Percentiles rank a stretch among this genome's conserved stretches.
phyloP scores from a whole-genome alignment of 768 basidiomycete genomes.

The Boletus vinaceobasis region DNA sequence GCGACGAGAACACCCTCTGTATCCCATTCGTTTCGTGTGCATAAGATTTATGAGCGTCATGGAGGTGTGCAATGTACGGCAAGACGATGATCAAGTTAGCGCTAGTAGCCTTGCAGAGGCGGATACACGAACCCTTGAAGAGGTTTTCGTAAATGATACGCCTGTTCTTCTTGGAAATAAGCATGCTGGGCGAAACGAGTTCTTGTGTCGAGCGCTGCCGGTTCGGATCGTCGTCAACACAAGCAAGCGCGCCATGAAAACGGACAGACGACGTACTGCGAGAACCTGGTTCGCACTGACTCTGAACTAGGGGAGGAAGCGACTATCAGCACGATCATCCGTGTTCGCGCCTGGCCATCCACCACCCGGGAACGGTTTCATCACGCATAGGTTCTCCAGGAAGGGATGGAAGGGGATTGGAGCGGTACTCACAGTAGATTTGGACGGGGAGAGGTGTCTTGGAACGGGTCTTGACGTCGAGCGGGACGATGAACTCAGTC shows the following conservation, averaged over 20 bases:
- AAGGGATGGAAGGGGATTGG: background rate
- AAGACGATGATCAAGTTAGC: slow-evolving; percentile 1
- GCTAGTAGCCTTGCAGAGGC: background rate
- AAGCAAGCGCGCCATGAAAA: background rate
- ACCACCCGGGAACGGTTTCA: slow-evolving; percentile 18
- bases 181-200: slow-evolving; percentile 62
- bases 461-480: slow-evolving; percentile 37
- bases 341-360: slow-evolving; percentile 28
- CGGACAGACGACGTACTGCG: slow-evolving; percentile 33
- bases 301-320: slow-evolving; percentile 27
- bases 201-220: slow-evolving; percentile 31
- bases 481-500: slow-evolving; percentile 27
- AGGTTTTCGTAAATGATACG: slow-evolving; percentile 98
- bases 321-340: slow-evolving; percentile 33
- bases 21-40: background rate
- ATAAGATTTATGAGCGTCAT: no score
- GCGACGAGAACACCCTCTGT: slow-evolving; percentile 98
- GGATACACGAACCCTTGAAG: slow-evolving; percentile 91
- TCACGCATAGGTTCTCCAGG: slow-evolving; percentile 1
- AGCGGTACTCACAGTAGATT: slow-evolving; percentile 22
- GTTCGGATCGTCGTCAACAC: background rate
- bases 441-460: slow-evolving; percentile 24
- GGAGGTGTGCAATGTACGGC: no score
- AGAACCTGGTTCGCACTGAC: slow-evolving; percentile 33
- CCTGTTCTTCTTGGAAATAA: slow-evolving; percentile 94